Evolutionary conservation across 305 asterid genomes (phyloP).

Genomic region (Fraxinus velutina): DNA sequence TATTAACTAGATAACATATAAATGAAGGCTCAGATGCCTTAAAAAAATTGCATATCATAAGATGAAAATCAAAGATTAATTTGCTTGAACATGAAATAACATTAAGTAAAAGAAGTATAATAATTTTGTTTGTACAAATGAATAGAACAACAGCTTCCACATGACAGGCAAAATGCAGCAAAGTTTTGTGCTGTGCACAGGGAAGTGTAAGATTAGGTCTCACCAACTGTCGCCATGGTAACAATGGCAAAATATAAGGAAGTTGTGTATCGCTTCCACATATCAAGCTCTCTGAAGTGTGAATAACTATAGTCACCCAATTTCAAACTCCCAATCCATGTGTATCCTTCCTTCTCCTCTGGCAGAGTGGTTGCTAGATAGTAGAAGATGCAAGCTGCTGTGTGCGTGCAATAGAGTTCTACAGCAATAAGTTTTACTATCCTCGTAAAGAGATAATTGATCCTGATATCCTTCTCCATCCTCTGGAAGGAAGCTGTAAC

Average conservation of each 20-base stretch:
- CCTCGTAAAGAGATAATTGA: conserved; percentile 76
- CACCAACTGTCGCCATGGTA: conserved; percentile 95
- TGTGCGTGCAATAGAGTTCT: conserved; percentile 84
- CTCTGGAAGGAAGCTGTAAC: conserved; percentile 48
- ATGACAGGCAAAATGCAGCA: background rate
- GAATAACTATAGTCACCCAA: conserved; percentile 74
- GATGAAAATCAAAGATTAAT: background rate
- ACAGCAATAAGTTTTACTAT: conserved; percentile 70
- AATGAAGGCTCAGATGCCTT: background rate
- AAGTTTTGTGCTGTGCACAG: background rate
- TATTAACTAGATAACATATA: background rate
- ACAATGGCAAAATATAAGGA: conserved; percentile 83
- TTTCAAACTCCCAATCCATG: conserved; percentile 92
- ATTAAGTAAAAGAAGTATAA: background rate
- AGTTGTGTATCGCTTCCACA: conserved; percentile 76
- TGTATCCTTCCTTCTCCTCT: conserved; percentile 66
- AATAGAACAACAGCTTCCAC: background rate
- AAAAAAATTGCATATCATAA: background rate
- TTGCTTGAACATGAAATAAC: background rate
- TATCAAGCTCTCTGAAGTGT: conserved; percentile 68
- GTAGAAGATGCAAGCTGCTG: conserved; percentile 94
- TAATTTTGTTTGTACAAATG: background rate
- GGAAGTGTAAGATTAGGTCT: conserved; percentile 25
- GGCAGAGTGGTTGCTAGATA: conserved; percentile 87
- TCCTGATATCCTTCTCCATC: conserved; percentile 82